phyloP scores from a whole-genome alignment of 192 early-diverging fungal species.

The Coemansia sp. region DNA sequence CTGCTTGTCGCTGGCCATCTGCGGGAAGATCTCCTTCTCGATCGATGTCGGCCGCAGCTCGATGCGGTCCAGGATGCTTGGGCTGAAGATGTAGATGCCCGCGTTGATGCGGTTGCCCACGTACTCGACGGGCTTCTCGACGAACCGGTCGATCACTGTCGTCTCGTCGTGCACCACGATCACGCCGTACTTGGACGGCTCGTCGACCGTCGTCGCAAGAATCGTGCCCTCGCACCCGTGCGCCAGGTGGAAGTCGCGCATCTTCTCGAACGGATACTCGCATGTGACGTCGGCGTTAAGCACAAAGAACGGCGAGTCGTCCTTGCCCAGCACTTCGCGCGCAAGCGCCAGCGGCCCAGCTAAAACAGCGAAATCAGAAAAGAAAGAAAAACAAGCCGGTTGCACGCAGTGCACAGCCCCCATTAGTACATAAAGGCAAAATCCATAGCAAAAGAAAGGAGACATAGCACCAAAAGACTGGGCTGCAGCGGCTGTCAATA shows the following conservation, averaged over 20 bases:
- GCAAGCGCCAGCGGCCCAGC: constrained; percentile 95
- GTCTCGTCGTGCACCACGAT: constrained; percentile 78
- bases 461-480: not conserved
- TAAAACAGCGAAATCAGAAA: constrained; percentile 11
- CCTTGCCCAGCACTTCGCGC: constrained; percentile 83
- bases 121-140: constrained; percentile 95
- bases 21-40: constrained; percentile 96
- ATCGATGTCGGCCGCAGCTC: constrained; percentile 95
- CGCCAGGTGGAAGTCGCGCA: constrained; percentile 83
- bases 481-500: constrained; percentile 2
- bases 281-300: constrained; percentile 99
- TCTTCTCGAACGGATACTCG: constrained; percentile 91
- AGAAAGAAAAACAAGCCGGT: constrained; percentile 3
- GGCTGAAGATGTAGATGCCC: constrained; percentile 98
- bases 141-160: constrained; percentile 86
- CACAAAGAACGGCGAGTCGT: constrained; percentile 95
- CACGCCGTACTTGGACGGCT: constrained; percentile 99
- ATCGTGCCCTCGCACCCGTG: constrained; percentile 97
- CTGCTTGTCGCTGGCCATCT: constrained; percentile 80
- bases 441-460: not conserved
- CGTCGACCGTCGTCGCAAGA: constrained; percentile 94
- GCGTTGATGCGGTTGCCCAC: constrained; percentile 99
- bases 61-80: constrained; percentile 85
- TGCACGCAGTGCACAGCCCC: no score
- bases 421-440: no score